phyloP scores from a whole-genome alignment of 495 filamentous ascomycete species.

The Penicillium canescens region DNA sequence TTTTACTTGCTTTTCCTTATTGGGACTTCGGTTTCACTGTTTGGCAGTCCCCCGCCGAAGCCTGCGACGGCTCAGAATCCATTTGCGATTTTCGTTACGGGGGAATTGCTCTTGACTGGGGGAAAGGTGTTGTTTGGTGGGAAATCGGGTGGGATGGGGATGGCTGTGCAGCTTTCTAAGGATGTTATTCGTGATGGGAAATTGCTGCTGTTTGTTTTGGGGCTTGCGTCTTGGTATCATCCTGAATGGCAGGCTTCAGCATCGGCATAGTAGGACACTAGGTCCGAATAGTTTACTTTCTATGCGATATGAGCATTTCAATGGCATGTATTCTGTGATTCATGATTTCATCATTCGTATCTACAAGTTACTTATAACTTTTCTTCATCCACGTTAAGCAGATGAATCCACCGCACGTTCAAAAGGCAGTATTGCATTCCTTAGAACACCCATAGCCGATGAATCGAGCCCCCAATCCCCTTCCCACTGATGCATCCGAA shows the following conservation, averaged over 20 bases:
- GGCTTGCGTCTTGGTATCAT: conserved; percentile 66
- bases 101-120: conserved; percentile 70
- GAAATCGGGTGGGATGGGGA: conserved; percentile 42
- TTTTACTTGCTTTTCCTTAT: conserved; percentile 60
- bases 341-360: conserved; percentile 6
- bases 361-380: no score
- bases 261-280: conserved; percentile 2
- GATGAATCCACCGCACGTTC: conserved; percentile 8
- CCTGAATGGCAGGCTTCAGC: conserved; percentile 32
- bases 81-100: conserved; percentile 81
- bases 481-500: conserved; percentile 68
- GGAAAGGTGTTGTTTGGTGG: conserved; percentile 60
- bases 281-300: background rate
- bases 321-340: background rate
- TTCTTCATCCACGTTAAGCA: background rate
- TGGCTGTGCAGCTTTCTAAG: conserved; percentile 59
- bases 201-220: conserved; percentile 78
- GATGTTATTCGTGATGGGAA: conserved; percentile 67
- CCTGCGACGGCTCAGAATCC: conserved; percentile 65
- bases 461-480: conserved; percentile 72
- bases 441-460: conserved; percentile 56
- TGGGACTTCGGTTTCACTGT: conserved; percentile 37
- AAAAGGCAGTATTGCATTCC: conserved; percentile 60
- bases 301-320: background rate
- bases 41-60: conserved; percentile 52